phyloP scores from a whole-genome alignment of 2,329 filamentous ascomycete genomes.

The Leptographium radiaticola region DNA sequence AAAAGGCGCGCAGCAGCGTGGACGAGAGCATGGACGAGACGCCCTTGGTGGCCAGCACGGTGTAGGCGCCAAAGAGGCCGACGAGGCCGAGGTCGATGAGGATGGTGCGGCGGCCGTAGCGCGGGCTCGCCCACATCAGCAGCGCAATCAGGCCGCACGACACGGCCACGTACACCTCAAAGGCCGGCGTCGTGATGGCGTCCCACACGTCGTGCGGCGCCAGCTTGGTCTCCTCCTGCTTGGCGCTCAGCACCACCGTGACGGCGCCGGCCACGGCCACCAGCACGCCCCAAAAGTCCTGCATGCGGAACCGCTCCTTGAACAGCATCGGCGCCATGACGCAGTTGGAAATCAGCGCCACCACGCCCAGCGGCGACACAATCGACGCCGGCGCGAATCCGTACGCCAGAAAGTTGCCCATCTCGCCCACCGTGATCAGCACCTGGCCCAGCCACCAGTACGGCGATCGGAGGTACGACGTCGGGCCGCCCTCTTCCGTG shows the following conservation, averaged over 20 bases:
- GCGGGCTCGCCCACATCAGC: slow-evolving; percentile 71
- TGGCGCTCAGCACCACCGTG: slow-evolving; percentile 84
- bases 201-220: slow-evolving; percentile 83
- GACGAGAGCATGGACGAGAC: slow-evolving; percentile 91
- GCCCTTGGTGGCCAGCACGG: slow-evolving; percentile 91
- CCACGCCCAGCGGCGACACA: slow-evolving; percentile 91
- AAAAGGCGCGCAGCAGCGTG: slow-evolving; percentile 75
- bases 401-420: slow-evolving; percentile 93
- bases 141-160: slow-evolving; percentile 60
- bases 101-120: slow-evolving; percentile 75
- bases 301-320: slow-evolving; percentile 73
- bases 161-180: slow-evolving; percentile 78
- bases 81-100: slow-evolving; percentile 89
- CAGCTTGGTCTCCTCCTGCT: slow-evolving; percentile 77
- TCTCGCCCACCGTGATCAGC: slow-evolving; percentile 84
- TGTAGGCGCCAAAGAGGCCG: slow-evolving; percentile 89
- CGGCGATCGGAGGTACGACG: slow-evolving; percentile 73
- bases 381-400: slow-evolving; percentile 96
- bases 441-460: slow-evolving; percentile 96
- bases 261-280: slow-evolving; percentile 81
- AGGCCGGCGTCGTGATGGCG: slow-evolving; percentile 76
- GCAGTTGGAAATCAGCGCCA: slow-evolving; percentile 91
- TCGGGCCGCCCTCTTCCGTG: slow-evolving; percentile 16
- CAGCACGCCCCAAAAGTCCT: slow-evolving; percentile 79
- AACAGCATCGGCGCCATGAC: slow-evolving; percentile 91